Percentiles rank a stretch among this genome's conserved stretches.
Conservation (phyloP, 2,329 filamentous ascomycete genomes). For the Tolypocladium paradoxum region DNA sequence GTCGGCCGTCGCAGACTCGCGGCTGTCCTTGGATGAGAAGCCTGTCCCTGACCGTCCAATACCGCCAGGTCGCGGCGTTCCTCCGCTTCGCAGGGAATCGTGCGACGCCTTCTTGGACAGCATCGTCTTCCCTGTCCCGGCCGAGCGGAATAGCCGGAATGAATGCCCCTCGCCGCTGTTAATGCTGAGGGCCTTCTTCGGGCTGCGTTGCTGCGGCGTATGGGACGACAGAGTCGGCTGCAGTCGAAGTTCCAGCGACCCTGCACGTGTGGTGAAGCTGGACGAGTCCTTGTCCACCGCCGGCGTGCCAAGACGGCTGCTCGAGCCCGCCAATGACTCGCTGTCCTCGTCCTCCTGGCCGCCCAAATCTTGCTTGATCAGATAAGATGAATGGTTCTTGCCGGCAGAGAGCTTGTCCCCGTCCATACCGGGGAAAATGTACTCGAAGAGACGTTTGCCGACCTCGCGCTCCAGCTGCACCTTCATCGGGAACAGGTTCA, state of each 20-base stretch:
- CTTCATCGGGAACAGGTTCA: slow-evolving; percentile 85
- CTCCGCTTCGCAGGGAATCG: slow-evolving; percentile 39
- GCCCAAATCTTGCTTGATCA: slow-evolving; percentile 28
- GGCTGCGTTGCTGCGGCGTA: slow-evolving; percentile 20
- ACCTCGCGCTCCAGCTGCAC: slow-evolving; percentile 89
- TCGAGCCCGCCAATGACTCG: slow-evolving; percentile 28
- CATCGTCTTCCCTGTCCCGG: slow-evolving; percentile 29
- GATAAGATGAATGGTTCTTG: slow-evolving; percentile 52
- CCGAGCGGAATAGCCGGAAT: slow-evolving; percentile 41
- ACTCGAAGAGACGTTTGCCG: slow-evolving; percentile 88
- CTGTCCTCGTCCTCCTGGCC: slow-evolving; percentile 38
- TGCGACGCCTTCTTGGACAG: slow-evolving; percentile 42
- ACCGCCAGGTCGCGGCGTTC: slow-evolving; percentile 27
- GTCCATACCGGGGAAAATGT: slow-evolving; percentile 84
- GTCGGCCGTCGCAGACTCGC: slow-evolving; percentile 25
- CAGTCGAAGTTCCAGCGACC: slow-evolving; percentile 71
- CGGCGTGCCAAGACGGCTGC: slow-evolving; percentile 24
- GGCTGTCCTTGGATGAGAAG: slow-evolving; percentile 27
- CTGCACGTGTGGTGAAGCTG: slow-evolving; percentile 50
- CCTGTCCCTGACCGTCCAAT: slow-evolving; percentile 36
- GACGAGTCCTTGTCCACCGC: slow-evolving; percentile 34
- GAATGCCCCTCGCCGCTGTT: slow-evolving; percentile 37
- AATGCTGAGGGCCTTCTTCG: slow-evolving; percentile 38
- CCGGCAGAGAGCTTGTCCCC: slow-evolving; percentile 33
- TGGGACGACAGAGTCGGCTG: slow-evolving; percentile 67